Percentiles rank a stretch among this genome's conserved stretches.
Conservation (phyloP, 164 flowering plant genomes). For the Amborella trichopoda region DNA sequence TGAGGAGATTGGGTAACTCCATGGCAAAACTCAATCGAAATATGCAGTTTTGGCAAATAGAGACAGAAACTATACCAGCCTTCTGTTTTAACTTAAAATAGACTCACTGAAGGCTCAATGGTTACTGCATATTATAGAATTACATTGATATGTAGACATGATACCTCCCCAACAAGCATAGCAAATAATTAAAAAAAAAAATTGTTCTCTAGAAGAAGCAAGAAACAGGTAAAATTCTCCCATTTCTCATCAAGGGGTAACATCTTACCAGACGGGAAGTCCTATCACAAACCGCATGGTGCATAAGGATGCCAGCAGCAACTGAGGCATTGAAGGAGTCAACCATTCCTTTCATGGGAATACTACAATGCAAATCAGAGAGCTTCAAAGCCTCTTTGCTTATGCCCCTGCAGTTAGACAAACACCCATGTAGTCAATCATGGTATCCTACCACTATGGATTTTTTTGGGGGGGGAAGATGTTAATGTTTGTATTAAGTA, state of each 20-base stretch:
- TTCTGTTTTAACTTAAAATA: too few species aligned
- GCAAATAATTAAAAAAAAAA: not conserved
- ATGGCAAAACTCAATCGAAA: too few species aligned
- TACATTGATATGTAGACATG: not conserved
- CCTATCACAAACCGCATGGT: constrained; percentile 89
- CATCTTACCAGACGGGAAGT: constrained; percentile 65
- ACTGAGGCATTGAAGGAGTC: constrained; percentile 98
- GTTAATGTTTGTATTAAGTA: too few species aligned
- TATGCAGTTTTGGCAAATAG: too few species aligned
- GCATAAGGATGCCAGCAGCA: constrained; percentile 95
- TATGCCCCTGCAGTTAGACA: constrained; percentile 56
- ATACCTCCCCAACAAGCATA: not conserved
- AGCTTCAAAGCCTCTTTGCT: constrained; percentile 71
- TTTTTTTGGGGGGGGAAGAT: too few species aligned
- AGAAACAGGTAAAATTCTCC: not conserved
- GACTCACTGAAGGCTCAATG: too few species aligned
- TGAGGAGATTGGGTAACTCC: too few species aligned
- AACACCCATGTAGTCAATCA: too few species aligned
- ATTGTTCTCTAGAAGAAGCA: not conserved
- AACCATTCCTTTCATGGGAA: constrained; percentile 98
- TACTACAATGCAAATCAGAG: constrained; percentile 78
- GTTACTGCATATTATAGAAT: too few species aligned
- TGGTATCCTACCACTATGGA: too few species aligned
- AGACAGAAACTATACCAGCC: too few species aligned
- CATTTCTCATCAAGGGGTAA: too few species aligned